Evolutionary conservation across 1,139 yeast genomes (phyloP).

Genomic region (Wickerhamomyces sp.): DNA sequence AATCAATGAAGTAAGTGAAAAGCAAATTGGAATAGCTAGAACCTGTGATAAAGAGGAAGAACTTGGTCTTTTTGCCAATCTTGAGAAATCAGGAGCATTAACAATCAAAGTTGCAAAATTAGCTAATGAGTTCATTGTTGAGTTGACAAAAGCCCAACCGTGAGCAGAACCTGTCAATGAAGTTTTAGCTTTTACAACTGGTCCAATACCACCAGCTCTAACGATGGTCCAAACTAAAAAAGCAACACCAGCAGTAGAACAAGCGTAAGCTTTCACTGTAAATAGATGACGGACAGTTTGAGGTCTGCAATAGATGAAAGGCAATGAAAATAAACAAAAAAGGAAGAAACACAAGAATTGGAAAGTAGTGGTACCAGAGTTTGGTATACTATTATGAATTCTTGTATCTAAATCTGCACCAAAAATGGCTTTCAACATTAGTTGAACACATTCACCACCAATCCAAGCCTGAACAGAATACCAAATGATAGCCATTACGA

Average conservation of each 20-base stretch:
- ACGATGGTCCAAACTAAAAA: slow-evolving; percentile 78
- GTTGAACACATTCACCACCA: slow-evolving; percentile 76
- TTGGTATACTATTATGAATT: slow-evolving; percentile 48
- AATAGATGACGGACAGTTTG: slow-evolving; percentile 78
- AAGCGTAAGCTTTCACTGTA: slow-evolving; percentile 70
- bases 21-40: slow-evolving; percentile 68
- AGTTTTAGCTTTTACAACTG: slow-evolving; percentile 51
- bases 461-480: slow-evolving; percentile 79
- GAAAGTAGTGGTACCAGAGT: slow-evolving; percentile 57
- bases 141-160: slow-evolving; percentile 79
- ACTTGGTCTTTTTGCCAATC: slow-evolving; percentile 60
- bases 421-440: slow-evolving; percentile 65
- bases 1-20: slow-evolving; percentile 76
- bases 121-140: slow-evolving; percentile 77
- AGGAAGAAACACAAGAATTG: slow-evolving; percentile 70
- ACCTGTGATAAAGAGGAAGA: slow-evolving; percentile 51
- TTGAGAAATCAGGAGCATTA: slow-evolving; percentile 87
- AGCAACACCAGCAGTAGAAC: slow-evolving; percentile 77
- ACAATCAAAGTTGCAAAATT: slow-evolving; percentile 84
- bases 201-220: slow-evolving; percentile 66
- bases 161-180: slow-evolving; percentile 52
- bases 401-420: slow-evolving; percentile 51
- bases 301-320: slow-evolving; percentile 77
- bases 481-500: slow-evolving; percentile 82
- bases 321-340: slow-evolving; percentile 73